These are phyloP conservation scores for Fusarium sp. DNA, from an alignment of 2,329 filamentous ascomycete genomes.

Conservation along the genomic window DNA sequence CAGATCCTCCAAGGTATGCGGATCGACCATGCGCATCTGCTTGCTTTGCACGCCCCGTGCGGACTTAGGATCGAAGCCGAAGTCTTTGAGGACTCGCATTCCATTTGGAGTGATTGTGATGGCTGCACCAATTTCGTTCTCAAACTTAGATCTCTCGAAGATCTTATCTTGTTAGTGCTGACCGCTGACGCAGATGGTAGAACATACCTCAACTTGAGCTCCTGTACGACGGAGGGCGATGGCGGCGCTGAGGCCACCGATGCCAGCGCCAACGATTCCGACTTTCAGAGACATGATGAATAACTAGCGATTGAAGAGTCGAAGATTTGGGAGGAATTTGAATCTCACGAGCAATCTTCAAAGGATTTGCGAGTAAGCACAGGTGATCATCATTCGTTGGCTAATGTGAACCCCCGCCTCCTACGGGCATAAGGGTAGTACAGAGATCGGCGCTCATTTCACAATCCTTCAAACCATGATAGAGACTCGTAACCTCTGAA, in stretches of 20 bases:
- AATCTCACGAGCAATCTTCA: neutral
- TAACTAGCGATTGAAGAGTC: too few relatives aligned
- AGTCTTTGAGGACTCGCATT: neutral
- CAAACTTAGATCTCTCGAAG: slow-evolving; percentile 2
- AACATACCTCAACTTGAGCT: slow-evolving; percentile 5
- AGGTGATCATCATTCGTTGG: neutral
- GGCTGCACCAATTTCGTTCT: slow-evolving; percentile 6
- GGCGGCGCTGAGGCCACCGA: neutral
- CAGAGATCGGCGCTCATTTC: neutral
- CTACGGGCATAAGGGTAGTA: too few relatives aligned
- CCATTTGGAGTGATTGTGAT: slow-evolving; percentile 1
- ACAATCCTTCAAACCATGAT: too few relatives aligned
- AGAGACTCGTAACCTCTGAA: too few relatives aligned
- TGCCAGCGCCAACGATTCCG: neutral
- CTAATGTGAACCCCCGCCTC: neutral
- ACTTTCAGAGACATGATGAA: neutral
- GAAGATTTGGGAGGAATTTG: neutral
- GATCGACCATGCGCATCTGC: slow-evolving; percentile 19
- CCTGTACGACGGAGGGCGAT: neutral
- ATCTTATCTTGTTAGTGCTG: neutral
- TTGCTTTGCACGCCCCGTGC: neutral
- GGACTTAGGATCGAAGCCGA: neutral
- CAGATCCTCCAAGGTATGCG: neutral
- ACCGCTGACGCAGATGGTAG: accelerated
- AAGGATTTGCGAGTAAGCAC: neutral